Evolutionary conservation across 306 rosid species (phyloP), one percentile per base, ranked within the genome.

Genomic region (Boehmeria nivea): DNA sequence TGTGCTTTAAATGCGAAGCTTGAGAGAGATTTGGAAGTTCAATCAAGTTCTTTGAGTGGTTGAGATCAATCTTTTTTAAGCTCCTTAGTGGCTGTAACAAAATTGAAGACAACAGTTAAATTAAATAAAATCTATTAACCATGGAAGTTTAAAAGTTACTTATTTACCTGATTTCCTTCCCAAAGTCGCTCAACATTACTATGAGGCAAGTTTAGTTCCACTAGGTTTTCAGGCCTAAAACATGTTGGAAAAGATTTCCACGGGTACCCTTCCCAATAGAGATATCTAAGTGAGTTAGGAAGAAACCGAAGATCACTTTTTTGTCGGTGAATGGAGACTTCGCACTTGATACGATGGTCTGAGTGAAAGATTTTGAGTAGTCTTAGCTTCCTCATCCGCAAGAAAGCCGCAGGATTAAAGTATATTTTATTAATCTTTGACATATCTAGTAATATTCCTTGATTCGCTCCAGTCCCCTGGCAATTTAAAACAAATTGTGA

Each of bases 381-480:
- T 38, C 53, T 63, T 15, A 67, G 49, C 9, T 64, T 57, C 25
- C 25, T 52, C 73, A 73, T 60, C 4, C 40, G 65, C 49, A 51
- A 50, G 17, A 72, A 73, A 50, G 70, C 60, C 1, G 13, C 14
- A 39, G 72, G 72, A 49, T 61, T 52, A 19, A 61, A 45, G 8
- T 10, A 8, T 24, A 57, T 20, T n/a, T 39, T 23, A 40, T 15
- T 16, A 8, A 39, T 22, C 6, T 42, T 16, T 3, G 37, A 12
- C 10, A 22, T 36, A 12, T 63, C 44, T 4, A 47, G 22, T 6
- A 56, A 16, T 39, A 73, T 55, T 26, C 57, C 67, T 50, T 67
- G 22, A 9, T 57, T 24, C 12, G 6, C 23, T 13, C 27, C 44
- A 22, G 15, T 43, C 2, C 54, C 74, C 78, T 73, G 20, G 31